Base-by-base conservation (phyloP, 2,329 filamentous ascomycete genomes). In the Clonostachys sp. region DNA sequence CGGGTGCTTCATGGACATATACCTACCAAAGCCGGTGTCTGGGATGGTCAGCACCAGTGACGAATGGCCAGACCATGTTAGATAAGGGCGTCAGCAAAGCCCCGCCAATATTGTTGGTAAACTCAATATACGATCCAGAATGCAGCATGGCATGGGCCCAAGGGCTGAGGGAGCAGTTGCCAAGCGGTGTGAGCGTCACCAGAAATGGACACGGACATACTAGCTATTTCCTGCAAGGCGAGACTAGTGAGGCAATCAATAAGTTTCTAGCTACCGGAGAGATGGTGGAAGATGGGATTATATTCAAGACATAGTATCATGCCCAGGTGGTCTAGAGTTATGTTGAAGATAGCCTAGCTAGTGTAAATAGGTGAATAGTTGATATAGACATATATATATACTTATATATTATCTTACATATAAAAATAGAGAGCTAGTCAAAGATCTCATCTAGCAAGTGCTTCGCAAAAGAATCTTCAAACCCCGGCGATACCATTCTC, bases 141-240 rank as follows among this genome's bases (percentile, higher is more conserved):
- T 50, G 48, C 2, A 57, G 55, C 12, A 14, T 56, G 5, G 47
- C 48, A 2, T 57, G 55, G 51, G 50, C 56, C 2, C 49, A 56
- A 5, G 51, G 52, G 1, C 48, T 58, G 3, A 49, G 51, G 9
- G 49, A 54, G 39, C 55, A 59, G 40, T 30, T 60, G 42, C 46
- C 49, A 7, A 48, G 10, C 5, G 38, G 56, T 2, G 53, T 60
- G 10, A 57, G 51, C n/a, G 49, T 60, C 6, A 56, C 48, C 3
- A 51, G 56, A 33, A 54, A 58, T 30, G 57, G 56, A 3, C 17
- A 48, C 18, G 57, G 57, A 5, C 57, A 60, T 12, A 60, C 56
- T 4, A 58, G 50, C 24, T 51, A 57, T 9, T 50, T 46, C 5
- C 35, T 55, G 0, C 14, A 38, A 2, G 57, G 56, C 0, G 52